Evolutionary conservation across 164 flowering plant genomes (phyloP).

Genomic region (Annona cherimola): DNA sequence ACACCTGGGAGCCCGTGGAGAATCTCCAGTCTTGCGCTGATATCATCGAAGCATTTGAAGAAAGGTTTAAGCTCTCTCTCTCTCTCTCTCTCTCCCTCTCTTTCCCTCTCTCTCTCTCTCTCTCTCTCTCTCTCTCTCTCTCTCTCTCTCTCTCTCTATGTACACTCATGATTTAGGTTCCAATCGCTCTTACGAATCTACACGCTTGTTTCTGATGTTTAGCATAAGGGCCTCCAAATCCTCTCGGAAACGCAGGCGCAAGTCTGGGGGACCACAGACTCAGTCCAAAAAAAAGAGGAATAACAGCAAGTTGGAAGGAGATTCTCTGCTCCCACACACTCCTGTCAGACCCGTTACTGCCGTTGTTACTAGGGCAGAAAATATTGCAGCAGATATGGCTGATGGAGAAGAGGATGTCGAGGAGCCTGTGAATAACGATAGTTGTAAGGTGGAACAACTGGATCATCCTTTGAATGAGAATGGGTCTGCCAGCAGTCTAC

Average conservation of each 20-base stretch:
- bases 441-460: constrained; percentile 11
- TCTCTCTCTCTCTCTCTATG: constrained; percentile 8
- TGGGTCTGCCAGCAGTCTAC: constrained; percentile 18
- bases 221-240: constrained; percentile 43
- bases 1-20: constrained; percentile 97
- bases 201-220: neutral
- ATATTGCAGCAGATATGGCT: neutral
- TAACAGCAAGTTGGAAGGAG: constrained; percentile 11
- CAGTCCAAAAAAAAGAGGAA: constrained; percentile 68
- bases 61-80: neutral
- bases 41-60: constrained; percentile 34
- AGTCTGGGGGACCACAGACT: constrained; percentile 32
- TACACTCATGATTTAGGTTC: neutral
- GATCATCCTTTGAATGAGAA: constrained; percentile 25
- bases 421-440: constrained; percentile 11
- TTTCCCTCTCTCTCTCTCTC: no score
- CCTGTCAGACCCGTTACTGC: constrained; percentile 13
- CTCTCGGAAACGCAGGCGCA: constrained; percentile 44
- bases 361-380: neutral
- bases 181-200: no score
- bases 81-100: neutral
- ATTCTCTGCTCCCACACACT: constrained; percentile 21
- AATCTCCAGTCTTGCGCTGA: constrained; percentile 68
- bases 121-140: neutral
- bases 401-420: constrained; percentile 5